phyloP scores from a whole-genome alignment of 2,329 filamentous ascomycete species.

The Beauveria sp. region DNA sequence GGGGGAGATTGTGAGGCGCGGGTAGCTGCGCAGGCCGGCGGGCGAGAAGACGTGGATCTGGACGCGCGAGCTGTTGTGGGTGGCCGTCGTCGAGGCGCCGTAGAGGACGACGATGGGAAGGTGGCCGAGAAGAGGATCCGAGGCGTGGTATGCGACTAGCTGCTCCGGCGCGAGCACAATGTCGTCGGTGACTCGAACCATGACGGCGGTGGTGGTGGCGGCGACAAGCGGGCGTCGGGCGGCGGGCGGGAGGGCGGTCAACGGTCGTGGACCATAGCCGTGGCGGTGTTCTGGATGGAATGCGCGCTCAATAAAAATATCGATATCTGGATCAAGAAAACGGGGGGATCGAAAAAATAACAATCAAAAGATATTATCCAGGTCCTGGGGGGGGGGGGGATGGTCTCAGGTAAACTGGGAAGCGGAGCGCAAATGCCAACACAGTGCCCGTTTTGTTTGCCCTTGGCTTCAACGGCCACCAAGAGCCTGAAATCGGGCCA shows the following conservation, averaged over 20 bases:
- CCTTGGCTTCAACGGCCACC: background rate
- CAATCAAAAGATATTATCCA: background rate
- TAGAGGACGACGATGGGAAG: constrained; percentile 85
- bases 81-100: constrained; percentile 80
- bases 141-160: constrained; percentile 81
- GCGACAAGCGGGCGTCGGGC: background rate
- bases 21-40: constrained; percentile 82
- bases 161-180: constrained; percentile 73
- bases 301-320: background rate
- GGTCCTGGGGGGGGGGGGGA: background rate
- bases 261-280: constrained; percentile 21
- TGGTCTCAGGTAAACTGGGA: constrained; percentile 4
- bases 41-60: constrained; percentile 89
- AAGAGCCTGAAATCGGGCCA: background rate
- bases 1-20: constrained; percentile 85
- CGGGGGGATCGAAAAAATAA: background rate
- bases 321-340: background rate
- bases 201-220: constrained; percentile 36
- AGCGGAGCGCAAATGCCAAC: background rate
- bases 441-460: constrained; percentile 3
- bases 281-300: background rate
- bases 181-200: constrained; percentile 77
- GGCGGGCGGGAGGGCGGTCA: constrained; percentile 8
- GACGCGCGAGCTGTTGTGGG: constrained; percentile 82
- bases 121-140: constrained; percentile 75